A percentile compares a stretch with the other conserved stretches of the same genome.
phyloP scores from a whole-genome alignment of 176 grass and related monocot species.

The Pontederia crassipes region DNA sequence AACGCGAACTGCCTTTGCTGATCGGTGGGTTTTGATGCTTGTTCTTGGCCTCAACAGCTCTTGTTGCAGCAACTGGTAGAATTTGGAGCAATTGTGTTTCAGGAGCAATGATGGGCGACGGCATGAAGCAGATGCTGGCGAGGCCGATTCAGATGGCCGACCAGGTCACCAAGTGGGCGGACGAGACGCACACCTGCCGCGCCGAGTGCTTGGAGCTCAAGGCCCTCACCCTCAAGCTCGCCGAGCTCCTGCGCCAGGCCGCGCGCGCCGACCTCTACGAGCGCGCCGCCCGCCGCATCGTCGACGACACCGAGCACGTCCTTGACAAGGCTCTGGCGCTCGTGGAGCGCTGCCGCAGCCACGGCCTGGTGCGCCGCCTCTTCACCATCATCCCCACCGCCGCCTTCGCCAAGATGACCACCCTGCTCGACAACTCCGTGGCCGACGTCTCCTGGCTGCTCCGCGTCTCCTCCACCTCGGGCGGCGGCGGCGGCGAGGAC shows the following conservation, averaged over 20 bases:
- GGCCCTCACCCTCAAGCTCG: conserved; percentile 42
- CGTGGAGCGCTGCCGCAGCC: conserved; percentile 39
- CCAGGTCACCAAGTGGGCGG: conserved; percentile 54
- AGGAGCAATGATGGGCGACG: conserved; percentile 86
- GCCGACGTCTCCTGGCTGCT: too few relatives aligned
- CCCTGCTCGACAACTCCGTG: too few relatives aligned
- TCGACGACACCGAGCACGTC: conserved; percentile 33
- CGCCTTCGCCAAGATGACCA: too few relatives aligned
- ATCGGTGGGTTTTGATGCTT: too few relatives aligned
- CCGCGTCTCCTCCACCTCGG: not conserved
- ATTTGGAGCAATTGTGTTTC: too few relatives aligned
- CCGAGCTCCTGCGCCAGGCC: conserved; percentile 68
- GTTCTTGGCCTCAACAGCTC: too few relatives aligned
- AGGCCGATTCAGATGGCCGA: conserved; percentile 84
- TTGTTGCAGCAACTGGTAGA: too few relatives aligned
- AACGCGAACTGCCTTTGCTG: too few relatives aligned
- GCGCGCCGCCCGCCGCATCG: conserved; percentile 59
- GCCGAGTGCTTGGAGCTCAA: conserved; percentile 55
- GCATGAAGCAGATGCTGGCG: conserved; percentile 58
- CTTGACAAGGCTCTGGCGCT: conserved; percentile 47
- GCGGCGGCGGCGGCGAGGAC: not conserved
- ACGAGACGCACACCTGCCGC: conserved; percentile 34
- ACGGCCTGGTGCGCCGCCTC: too few relatives aligned
- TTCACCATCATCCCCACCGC: too few relatives aligned
- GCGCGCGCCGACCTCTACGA: conserved; percentile 76